Base-by-base conservation (phyloP, 371 early-diverging fungal species). In the Lichtheimia ramosa region DNA sequence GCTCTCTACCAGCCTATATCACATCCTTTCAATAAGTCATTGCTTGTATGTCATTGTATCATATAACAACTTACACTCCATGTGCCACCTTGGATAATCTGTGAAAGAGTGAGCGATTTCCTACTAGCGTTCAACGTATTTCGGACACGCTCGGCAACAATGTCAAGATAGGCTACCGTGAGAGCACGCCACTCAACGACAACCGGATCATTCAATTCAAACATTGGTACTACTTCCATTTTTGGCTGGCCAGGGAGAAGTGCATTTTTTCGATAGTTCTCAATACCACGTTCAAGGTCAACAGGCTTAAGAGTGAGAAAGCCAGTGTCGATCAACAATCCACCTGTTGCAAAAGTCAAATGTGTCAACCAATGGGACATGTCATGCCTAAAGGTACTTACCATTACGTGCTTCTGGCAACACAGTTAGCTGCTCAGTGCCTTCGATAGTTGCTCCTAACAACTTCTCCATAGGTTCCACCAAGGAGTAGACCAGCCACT, bases 321-420 rank as follows among this genome's bases (percentile, higher is more conserved):
- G 0, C 80, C 80, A 14, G 70, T 71, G 51, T 80, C 80, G 34
- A 80, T 73, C 34, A 80, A 57, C 14, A 80, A 61, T 1, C 80
- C 80, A 48, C 73, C 75, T 74, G 0, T 20, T 15, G 3, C 27
- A 34, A 34, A 34, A 8, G 8, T 5, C 10, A 6, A 34, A 25
- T 25, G 5, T 5, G 34, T 34, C 10, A 34, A 34, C 10, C 0
- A 34, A 8, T 25, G 25, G 25, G 2, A 34, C 34, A 8, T 34
- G 34, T 34, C 10, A 34, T 34, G 27, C 7, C 7, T 34, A 8
- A 8, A 46, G n/a, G n/a, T 21, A 16, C 1, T n/a, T 75, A 79
- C 91, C 96, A 70, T 96, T 96, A 55, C 95, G 82, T 71, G 95
- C 95, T 70, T 96, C 96, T 7, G 97, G 89, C 39, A 96, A 73